These are phyloP conservation scores for Heliosperma pusillum DNA, from an alignment of 148 eudicot genomes.

Conservation along the genomic window DNA sequence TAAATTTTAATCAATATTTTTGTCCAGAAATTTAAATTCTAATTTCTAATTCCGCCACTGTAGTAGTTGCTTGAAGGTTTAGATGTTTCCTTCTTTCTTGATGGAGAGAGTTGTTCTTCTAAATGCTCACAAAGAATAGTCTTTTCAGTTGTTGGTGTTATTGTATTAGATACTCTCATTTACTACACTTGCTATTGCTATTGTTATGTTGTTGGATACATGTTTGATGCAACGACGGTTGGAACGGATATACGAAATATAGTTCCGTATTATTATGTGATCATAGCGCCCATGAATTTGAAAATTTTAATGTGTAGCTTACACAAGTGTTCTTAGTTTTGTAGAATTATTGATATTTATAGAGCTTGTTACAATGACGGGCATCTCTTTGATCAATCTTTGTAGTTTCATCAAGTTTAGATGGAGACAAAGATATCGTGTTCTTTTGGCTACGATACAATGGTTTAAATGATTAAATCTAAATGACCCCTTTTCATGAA, in stretches of 20 bases:
- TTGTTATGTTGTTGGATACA: not conserved
- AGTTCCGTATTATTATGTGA: not conserved
- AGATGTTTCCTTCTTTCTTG: too few species aligned
- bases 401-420: not conserved
- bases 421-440: not conserved
- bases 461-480: constrained; percentile 6
- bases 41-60: too few species aligned
- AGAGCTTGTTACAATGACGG: not conserved
- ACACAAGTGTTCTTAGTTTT: not conserved
- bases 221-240: not conserved
- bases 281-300: not conserved
- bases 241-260: not conserved
- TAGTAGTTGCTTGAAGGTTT: too few species aligned
- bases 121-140: too few species aligned
- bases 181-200: not conserved
- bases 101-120: too few species aligned
- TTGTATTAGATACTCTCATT: not conserved
- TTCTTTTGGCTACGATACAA: not conserved
- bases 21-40: too few species aligned
- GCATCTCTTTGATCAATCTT: not conserved
- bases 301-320: not conserved
- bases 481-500: not conserved
- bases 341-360: not conserved
- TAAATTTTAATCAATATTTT: too few species aligned
- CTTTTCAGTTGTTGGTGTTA: not conserved